Conservation (phyloP, 2,329 filamentous ascomycete species). For the Dothiorella sarmentorum region DNA sequence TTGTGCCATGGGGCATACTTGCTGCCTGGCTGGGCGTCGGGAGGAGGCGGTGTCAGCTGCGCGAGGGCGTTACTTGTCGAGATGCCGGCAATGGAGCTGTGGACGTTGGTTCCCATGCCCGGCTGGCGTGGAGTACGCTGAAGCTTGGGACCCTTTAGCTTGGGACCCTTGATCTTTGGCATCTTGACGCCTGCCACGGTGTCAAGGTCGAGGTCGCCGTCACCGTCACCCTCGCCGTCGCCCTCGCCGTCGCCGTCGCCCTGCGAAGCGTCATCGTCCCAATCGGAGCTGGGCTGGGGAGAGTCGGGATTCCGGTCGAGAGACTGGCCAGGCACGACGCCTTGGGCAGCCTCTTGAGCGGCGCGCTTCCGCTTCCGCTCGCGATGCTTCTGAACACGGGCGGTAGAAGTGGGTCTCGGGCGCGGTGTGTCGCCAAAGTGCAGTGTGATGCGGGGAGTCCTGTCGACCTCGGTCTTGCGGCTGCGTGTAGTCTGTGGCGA, state of each 20-base stretch:
- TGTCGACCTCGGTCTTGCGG: slow-evolving; percentile 10
- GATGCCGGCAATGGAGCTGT: slow-evolving; percentile 53
- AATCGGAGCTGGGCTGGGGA: slow-evolving; percentile 12
- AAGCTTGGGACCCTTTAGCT: slow-evolving; percentile 26
- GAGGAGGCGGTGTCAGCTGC: slow-evolving; percentile 56
- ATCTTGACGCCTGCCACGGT: slow-evolving; percentile 22
- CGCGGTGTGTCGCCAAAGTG: slow-evolving; percentile 12
- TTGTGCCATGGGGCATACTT: slow-evolving; percentile 61
- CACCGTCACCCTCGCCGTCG: not conserved
- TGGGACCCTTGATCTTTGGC: slow-evolving; percentile 27
- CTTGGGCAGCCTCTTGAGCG: slow-evolving; percentile 12
- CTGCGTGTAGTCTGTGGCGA: slow-evolving; percentile 41
- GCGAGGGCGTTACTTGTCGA: slow-evolving; percentile 61
- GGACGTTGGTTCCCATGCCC: slow-evolving; percentile 52
- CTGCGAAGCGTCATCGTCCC: not conserved
- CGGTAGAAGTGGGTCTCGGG: slow-evolving; percentile 11
- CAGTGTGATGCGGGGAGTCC: slow-evolving; percentile 28
- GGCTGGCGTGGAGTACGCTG: slow-evolving; percentile 43
- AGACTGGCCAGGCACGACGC: slow-evolving; percentile 44
- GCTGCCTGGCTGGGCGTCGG: slow-evolving; percentile 58
- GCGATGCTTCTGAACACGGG: slow-evolving; percentile 20
- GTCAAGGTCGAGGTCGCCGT: slow-evolving; percentile 5
- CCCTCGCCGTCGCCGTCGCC: slow-evolving; percentile 9
- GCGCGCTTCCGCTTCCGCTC: slow-evolving; percentile 27
- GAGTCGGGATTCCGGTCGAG: slow-evolving; percentile 42